A percentile compares a stretch with the other conserved stretches of the same genome.
Evolutionary conservation across 1,284 basidiomycete species (phyloP).

Genomic region (Quambalaria eucalypti): DNA sequence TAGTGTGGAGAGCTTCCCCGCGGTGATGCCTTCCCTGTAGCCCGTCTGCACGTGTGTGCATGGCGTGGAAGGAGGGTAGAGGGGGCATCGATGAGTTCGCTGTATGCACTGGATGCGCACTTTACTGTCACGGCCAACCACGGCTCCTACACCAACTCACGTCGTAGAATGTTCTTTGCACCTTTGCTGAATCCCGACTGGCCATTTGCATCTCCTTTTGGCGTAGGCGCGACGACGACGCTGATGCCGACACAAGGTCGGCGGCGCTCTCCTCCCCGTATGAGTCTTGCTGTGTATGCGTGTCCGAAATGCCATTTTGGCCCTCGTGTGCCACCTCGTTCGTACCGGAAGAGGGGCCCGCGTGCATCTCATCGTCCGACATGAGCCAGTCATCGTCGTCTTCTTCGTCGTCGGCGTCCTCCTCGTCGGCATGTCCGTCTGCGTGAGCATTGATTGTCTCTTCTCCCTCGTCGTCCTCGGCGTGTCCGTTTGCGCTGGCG

Average conservation of each 20-base stretch:
- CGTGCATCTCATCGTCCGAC: constrained; percentile 25
- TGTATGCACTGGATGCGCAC: no score
- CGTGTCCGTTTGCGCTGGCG: no score
- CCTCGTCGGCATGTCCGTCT: background rate
- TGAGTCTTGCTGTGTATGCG: background rate
- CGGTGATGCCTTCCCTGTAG: constrained; percentile 78
- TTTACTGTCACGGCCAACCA: no score
- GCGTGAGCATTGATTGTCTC: no score
- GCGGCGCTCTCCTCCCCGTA: background rate
- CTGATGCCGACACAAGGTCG: background rate
- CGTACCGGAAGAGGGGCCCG: no score
- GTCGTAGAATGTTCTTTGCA: constrained; percentile 23
- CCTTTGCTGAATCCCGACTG: constrained; percentile 19
- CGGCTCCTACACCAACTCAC: no score
- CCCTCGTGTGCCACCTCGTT: no score
- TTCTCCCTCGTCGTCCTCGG: no score
- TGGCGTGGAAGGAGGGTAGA: background rate
- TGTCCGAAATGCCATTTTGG: background rate
- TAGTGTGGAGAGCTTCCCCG: constrained; percentile 68
- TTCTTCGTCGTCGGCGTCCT: constrained; percentile 6
- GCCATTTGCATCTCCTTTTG: constrained; percentile 16
- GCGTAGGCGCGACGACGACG: background rate
- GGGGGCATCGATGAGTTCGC: no score
- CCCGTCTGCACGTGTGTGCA: constrained; percentile 57
- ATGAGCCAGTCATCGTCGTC: constrained; percentile 25